phyloP scores from a whole-genome alignment of 495 filamentous ascomycete species.

The Aspergillus cristatus region DNA sequence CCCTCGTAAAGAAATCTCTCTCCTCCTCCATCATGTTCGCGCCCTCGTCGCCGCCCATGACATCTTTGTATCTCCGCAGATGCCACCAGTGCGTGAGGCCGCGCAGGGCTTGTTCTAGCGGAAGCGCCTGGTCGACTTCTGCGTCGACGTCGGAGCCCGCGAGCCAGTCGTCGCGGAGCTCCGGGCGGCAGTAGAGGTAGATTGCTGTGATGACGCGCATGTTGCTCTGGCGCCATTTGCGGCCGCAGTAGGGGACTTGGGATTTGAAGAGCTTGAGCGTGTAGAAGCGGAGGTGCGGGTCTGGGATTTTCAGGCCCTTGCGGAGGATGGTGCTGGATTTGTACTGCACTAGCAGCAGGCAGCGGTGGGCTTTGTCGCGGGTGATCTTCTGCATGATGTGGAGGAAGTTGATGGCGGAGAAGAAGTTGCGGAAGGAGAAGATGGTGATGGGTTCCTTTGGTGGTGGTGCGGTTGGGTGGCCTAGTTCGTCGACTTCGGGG shows the following conservation, averaged over 20 bases:
- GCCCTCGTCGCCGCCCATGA: slow-evolving; percentile 61
- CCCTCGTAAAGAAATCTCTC: slow-evolving; percentile 80
- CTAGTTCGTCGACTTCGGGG: slow-evolving; percentile 83
- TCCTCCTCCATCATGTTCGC: slow-evolving; percentile 58
- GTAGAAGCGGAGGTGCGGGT: slow-evolving; percentile 79
- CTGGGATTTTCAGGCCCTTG: slow-evolving; percentile 82
- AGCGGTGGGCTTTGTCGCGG: slow-evolving; percentile 87
- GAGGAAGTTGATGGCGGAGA: slow-evolving; percentile 84
- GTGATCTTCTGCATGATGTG: slow-evolving; percentile 96
- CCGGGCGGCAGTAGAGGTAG: slow-evolving; percentile 84
- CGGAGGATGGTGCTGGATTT: slow-evolving; percentile 84
- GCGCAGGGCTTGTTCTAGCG: slow-evolving; percentile 79
- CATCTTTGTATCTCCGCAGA: slow-evolving; percentile 65
- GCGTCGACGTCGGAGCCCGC: slow-evolving; percentile 83
- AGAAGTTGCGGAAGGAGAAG: slow-evolving; percentile 91
- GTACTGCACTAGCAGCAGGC: slow-evolving; percentile 86
- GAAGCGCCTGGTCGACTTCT: slow-evolving; percentile 85
- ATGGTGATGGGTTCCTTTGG: slow-evolving; percentile 77
- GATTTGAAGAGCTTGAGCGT: slow-evolving; percentile 97
- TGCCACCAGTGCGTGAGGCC: slow-evolving; percentile 91
- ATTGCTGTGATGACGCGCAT: slow-evolving; percentile 98
- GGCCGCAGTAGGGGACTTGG: slow-evolving; percentile 93
- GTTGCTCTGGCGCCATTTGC: slow-evolving; percentile 96
- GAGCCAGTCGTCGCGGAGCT: slow-evolving; percentile 92
- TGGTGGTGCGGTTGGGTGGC: slow-evolving; percentile 53